phyloP scores from a whole-genome alignment of 208 protist species.

The Acanthamoeba healyi region DNA sequence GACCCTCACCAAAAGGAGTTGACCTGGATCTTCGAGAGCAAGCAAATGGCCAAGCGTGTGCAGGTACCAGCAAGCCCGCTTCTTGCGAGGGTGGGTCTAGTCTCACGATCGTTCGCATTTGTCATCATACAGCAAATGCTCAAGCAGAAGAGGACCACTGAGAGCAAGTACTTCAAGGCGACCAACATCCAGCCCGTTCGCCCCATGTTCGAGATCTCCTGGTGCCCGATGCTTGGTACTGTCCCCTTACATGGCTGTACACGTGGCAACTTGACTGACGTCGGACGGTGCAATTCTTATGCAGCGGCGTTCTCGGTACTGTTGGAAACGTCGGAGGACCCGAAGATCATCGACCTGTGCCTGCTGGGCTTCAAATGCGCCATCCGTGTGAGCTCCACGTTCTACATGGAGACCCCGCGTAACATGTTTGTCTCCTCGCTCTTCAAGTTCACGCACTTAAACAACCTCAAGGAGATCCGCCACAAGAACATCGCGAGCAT shows the following conservation, averaged over 20 bases:
- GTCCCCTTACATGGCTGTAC: background rate
- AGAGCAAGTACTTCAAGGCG: constrained; percentile 79
- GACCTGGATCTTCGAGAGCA: constrained; percentile 68
- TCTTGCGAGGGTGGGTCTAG: background rate
- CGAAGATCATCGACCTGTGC: constrained; percentile 87
- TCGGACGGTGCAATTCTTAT: background rate
- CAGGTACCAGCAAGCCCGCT: too few species aligned
- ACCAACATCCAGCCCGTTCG: constrained; percentile 87
- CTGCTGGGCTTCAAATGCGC: constrained; percentile 88
- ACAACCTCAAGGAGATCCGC: constrained; percentile 87
- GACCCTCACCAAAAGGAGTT: constrained; percentile 33
- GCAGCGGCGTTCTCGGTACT: constrained; percentile 71
- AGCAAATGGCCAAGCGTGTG: constrained; percentile 66
- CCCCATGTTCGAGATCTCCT: constrained; percentile 90
- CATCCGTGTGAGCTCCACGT: constrained; percentile 87
- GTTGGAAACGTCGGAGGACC: constrained; percentile 85
- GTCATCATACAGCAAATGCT: constrained; percentile 23
- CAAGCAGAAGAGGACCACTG: constrained; percentile 30
- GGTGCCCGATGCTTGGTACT: constrained; percentile 87
- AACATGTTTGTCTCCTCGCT: constrained; percentile 90
- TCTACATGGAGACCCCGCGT: constrained; percentile 87
- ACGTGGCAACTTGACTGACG: background rate
- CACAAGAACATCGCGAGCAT: constrained; percentile 93
- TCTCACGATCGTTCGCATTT: background rate
- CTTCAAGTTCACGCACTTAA: constrained; percentile 89